Evolutionary conservation across 345 rosid species (phyloP).

Genomic region (Gossypium stocksii): DNA sequence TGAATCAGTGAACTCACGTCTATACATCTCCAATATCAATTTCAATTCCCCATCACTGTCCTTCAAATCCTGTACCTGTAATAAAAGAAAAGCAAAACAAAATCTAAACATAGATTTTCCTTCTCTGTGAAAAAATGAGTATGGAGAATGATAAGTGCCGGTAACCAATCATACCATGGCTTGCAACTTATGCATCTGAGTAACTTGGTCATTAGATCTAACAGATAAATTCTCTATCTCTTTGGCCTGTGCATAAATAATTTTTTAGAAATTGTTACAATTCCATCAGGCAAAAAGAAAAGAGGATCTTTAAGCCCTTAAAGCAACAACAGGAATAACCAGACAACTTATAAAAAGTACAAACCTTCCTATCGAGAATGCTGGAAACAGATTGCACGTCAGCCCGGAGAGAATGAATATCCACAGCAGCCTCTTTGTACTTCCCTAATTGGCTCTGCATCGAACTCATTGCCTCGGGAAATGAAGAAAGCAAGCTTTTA

Average conservation of each 20-base stretch:
- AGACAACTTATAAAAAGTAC: conserved; percentile 17
- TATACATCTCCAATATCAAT: conserved; percentile 79
- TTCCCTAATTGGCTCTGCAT: conserved; percentile 77
- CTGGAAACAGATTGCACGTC: conserved; percentile 71
- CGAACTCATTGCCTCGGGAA: conserved; percentile 80
- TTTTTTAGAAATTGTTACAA: neutral
- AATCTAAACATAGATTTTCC: conserved; percentile 1
- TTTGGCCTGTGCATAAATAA: conserved; percentile 49
- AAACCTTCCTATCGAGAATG: conserved; percentile 71
- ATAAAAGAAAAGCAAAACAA: conserved; percentile 18
- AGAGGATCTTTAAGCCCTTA: conserved; percentile 17
- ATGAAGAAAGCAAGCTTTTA: conserved; percentile 75
- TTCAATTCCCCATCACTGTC: conserved; percentile 71
- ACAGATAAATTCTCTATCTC: conserved; percentile 53
- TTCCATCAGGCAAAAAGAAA: conserved; percentile 1
- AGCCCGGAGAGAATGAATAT: conserved; percentile 75
- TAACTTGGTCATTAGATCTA: conserved; percentile 52
- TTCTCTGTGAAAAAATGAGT: neutral
- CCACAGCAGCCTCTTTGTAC: conserved; percentile 70
- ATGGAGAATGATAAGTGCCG: neutral
- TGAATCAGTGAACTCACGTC: conserved; percentile 65
- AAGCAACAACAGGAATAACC: conserved; percentile 20
- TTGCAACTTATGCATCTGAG: conserved; percentile 59
- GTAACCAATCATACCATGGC: conserved; percentile 53
- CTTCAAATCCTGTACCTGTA: conserved; percentile 69